These are phyloP conservation scores for Lactarius pseudohatsudake DNA, from an alignment of 768 basidiomycete species.

Conservation along the genomic window DNA sequence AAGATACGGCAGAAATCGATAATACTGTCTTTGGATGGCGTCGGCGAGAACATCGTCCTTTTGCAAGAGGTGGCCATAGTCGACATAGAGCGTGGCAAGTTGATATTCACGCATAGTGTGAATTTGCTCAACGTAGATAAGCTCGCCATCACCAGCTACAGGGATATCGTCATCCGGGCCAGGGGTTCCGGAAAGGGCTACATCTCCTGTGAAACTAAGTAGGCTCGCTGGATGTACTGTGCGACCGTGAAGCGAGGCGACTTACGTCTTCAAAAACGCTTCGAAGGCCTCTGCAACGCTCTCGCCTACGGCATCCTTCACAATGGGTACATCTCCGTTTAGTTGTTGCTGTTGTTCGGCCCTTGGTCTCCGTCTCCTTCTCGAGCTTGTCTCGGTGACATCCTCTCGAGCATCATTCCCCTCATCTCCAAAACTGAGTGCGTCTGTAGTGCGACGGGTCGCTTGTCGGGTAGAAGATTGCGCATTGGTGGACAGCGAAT, in stretches of 20 bases:
- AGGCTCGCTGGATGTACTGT: conserved; percentile 23
- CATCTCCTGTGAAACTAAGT: conserved; percentile 79
- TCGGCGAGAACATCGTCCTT: conserved; percentile 91
- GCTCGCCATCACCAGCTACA: conserved; percentile 56
- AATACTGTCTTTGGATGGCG: conserved; percentile 93
- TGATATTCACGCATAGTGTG: conserved; percentile 94
- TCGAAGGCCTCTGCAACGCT: conserved; percentile 92
- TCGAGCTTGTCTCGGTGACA: conserved; percentile 34
- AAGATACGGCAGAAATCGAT: conserved; percentile 93
- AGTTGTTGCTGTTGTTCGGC: conserved; percentile 43
- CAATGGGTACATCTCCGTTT: conserved; percentile 75
- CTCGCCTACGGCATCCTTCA: conserved; percentile 94
- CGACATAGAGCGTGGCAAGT: conserved; percentile 94
- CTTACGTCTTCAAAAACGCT: conserved; percentile 83
- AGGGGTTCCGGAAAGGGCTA: conserved; percentile 77
- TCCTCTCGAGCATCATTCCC: conserved; percentile 43
- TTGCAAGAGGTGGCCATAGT: conserved; percentile 87
- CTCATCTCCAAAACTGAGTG: conserved; percentile 45
- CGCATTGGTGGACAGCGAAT: conserved; percentile 40
- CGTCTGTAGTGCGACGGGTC: conserved; percentile 35
- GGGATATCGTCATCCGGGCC: conserved; percentile 67
- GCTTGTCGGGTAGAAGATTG: conserved; percentile 33
- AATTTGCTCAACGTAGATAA: conserved; percentile 90
- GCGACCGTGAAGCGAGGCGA: not conserved
- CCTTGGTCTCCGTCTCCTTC: conserved; percentile 47